Base-by-base conservation (phyloP, 2,329 filamentous ascomycete genomes). In the Fusarium sp. region DNA sequence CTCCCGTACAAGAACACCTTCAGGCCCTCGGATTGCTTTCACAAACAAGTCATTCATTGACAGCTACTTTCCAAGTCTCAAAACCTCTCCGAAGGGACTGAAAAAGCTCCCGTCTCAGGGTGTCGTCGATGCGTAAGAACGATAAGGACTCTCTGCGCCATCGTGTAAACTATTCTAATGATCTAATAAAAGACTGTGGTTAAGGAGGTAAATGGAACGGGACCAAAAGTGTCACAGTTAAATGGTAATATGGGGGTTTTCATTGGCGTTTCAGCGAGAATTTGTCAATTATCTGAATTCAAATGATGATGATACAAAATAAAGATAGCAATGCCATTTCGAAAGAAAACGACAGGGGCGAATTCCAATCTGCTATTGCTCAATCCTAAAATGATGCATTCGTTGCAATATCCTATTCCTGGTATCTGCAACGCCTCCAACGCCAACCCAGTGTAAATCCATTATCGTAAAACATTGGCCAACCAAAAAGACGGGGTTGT, bases 1-100 rank as follows among this genome's bases (percentile, higher is more conserved):
- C 61, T 86, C 84, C 3, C 82, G 84, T 53, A 81, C 83, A 3
- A 83, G 87, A 65, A 88, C 86, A 5, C 85, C 86, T 5, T 85
- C 86, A 5, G 78, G 76, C 1, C 78, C 80, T 39, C 79, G 83
- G 5, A 68, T 80, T 71, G 81, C 59, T 54, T 78, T 78, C 50
- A 68, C 75, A 9, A 74, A 74, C 36, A 73, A 75, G 54, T 67
- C 72, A 20, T 72, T 75, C 42, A 72, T 81, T 14, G 82, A 85
- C 29, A 80, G 81, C 38, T 87, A 86, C 69, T 87, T 86, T 41
- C 80, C 84, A 9, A 68, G 79, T 7, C 63, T 80, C 10, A 72
- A 77, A 46, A 74, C 75, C 36, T 79, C 79, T 4, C 77, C 82
- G 29, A 82, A 81, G 44, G 60, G 72, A 9, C 62, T 71, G 42